Evolutionary conservation across 352 stramenopile genomes (phyloP), one percentile per base, ranked within the genome.

Genomic region (Phytophthora multivora): DNA sequence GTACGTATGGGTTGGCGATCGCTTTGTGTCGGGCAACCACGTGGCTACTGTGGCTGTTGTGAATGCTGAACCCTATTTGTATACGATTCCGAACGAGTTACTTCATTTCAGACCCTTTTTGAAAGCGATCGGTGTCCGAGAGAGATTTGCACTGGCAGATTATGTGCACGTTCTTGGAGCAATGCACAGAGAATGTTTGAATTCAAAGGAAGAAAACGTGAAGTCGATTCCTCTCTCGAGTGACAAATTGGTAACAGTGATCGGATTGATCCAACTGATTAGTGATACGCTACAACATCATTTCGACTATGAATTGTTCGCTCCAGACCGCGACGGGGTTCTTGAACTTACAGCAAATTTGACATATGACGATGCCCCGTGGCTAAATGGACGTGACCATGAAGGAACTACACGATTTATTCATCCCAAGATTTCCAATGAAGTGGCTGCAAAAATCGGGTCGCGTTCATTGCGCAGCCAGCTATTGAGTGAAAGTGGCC

Each of bases 401-500:
- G 66, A 80, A 10, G 61, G 38, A n/a, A 41, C 51, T 4, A 55
- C 77, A 5, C 68, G 63, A 31, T 84, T 92, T 60, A 66, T 92
- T 48, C 83, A 92, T 43, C 74, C 81, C 10, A 89, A 92, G 59
- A 83, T 92, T 21, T 90, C 83, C 16, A 90, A 92, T 31, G 78
- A 88, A 65, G 83, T 92, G 9, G 83, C 77, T 46, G 56, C 69
- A 48, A 89, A 87, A 69, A 73, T 90, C 45, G 83, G 83, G 18
- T 83, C 63, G 33, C 78, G 79, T 23, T 91, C 83, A 2, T 66
- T 90, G 23, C 64, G 83, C 40, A 82, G 66, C 25, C 75, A 84
- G 25, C 49, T 92, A 9, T 58, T 92, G 8, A 75, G 65, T 56
- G 69, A 79, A 41, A 71, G 53, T 12, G 33, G 63, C 11, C 63